Percentiles rank a stretch among this genome's conserved stretches.
Conservation (phyloP, 345 rosid genomes). For the Eucalyptus albens region DNA sequence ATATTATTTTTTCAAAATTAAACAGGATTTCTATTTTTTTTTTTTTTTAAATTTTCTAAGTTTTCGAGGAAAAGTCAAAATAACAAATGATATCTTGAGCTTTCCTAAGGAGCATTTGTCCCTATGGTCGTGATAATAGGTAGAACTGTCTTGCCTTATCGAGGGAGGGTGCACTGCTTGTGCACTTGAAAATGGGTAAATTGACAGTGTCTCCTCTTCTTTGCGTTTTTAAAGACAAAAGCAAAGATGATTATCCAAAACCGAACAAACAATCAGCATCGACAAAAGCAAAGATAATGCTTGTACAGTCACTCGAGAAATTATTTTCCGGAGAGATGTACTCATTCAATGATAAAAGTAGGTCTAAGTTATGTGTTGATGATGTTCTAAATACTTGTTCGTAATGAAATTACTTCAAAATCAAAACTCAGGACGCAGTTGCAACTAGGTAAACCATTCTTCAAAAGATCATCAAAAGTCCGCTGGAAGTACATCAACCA, state of each 20-base stretch:
- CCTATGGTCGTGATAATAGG: background rate
- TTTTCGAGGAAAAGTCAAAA: background rate
- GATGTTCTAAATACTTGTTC: too few relatives aligned
- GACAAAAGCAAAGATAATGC: background rate
- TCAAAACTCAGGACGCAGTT: background rate
- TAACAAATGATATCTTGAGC: background rate
- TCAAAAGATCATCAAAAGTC: background rate
- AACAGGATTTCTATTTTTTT: background rate
- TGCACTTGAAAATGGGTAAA: background rate
- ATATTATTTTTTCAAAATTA: background rate
- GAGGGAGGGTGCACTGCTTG: background rate
- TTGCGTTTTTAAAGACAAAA: background rate
- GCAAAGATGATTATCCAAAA: background rate
- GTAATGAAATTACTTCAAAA: background rate
- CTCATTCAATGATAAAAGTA: background rate
- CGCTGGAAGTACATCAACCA: background rate
- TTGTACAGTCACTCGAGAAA: background rate
- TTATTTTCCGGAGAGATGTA: background rate
- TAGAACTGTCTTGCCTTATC: background rate
- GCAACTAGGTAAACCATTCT: background rate
- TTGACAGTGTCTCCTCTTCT: background rate
- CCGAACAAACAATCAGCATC: background rate
- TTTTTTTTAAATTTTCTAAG: rapidly evolving
- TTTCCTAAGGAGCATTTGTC: background rate
- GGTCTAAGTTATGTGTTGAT: background rate